Percentiles rank a stretch among this genome's conserved stretches.
Evolutionary conservation across 2,329 filamentous ascomycete species (phyloP).

Genomic region (Epichloe scottii): DNA sequence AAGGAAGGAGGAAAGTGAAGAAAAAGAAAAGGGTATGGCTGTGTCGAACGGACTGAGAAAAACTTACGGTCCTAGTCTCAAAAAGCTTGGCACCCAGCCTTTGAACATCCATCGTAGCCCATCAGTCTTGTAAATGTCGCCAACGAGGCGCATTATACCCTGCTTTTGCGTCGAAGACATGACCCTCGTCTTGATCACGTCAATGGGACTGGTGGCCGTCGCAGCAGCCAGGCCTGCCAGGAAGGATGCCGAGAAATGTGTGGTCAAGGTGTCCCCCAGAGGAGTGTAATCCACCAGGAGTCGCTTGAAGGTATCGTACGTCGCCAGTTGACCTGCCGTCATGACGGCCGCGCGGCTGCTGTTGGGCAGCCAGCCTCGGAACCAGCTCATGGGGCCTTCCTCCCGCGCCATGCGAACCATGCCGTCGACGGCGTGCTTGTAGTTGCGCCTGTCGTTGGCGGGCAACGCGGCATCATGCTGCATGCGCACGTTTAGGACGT

Average conservation of each 20-base stretch:
- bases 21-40: not conserved
- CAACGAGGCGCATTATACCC: slow-evolving; percentile 46
- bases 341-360: slow-evolving; percentile 71
- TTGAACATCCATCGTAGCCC: slow-evolving; percentile 78
- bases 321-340: slow-evolving; percentile 74
- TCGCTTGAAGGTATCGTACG: slow-evolving; percentile 72
- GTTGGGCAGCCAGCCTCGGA: slow-evolving; percentile 79
- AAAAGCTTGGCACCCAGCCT: slow-evolving; percentile 72
- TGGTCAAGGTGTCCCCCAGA: slow-evolving; percentile 56
- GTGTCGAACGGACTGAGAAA: not conserved
- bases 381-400: slow-evolving; percentile 65
- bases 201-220: slow-evolving; percentile 72
- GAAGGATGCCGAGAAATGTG: slow-evolving; percentile 68
- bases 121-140: slow-evolving; percentile 56
- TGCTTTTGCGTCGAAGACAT: slow-evolving; percentile 53
- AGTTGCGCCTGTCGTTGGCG: slow-evolving; percentile 63
- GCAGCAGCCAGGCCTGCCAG: slow-evolving; percentile 74
- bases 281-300: slow-evolving; percentile 53
- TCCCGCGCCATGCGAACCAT: slow-evolving; percentile 75
- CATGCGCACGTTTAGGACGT: slow-evolving; percentile 97
- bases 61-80: slow-evolving; percentile 50
- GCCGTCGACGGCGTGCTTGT: slow-evolving; percentile 79
- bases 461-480: slow-evolving; percentile 81
- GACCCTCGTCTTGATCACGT: slow-evolving; percentile 80
- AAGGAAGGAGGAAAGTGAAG: not conserved